These are phyloP conservation scores for Balakata baccata DNA, from an alignment of 345 rosid genomes.

Conservation along the genomic window DNA sequence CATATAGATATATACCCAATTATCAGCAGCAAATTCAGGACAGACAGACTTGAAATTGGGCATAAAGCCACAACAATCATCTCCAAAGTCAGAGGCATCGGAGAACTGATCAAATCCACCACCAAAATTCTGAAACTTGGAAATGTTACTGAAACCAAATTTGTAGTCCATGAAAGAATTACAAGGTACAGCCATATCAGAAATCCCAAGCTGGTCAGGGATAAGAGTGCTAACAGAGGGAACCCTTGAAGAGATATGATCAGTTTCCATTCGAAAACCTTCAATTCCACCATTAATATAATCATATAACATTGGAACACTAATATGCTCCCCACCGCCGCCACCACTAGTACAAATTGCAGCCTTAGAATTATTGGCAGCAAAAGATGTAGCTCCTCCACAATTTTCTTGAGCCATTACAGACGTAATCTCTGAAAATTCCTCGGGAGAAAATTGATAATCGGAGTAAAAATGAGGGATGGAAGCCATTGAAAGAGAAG, in stretches of 20 bases:
- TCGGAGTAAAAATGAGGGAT: constrained; percentile 44
- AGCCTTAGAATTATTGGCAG: constrained; percentile 6
- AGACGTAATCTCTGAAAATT: constrained; percentile 33
- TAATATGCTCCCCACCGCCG: constrained; percentile 14
- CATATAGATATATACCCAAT: constrained; percentile 36
- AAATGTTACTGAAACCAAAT: constrained; percentile 25
- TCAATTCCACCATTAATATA: constrained; percentile 5
- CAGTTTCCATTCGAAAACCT: constrained; percentile 23
- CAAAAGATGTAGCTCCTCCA: constrained; percentile 1
- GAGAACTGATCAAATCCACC: constrained; percentile 32
- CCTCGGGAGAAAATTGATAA: constrained; percentile 38
- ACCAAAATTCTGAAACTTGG: constrained; percentile 23
- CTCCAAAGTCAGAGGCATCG: constrained; percentile 39
- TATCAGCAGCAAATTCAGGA: constrained; percentile 31
- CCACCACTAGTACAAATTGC: background rate
- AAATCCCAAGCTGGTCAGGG: constrained; percentile 35
- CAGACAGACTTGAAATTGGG: constrained; percentile 46
- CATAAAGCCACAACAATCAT: constrained; percentile 44
- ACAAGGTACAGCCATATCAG: constrained; percentile 32
- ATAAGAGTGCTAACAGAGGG: constrained; percentile 10
- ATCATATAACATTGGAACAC: constrained; percentile 17
- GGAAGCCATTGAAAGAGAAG: constrained; percentile 42
- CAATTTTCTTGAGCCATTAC: constrained; percentile 18
- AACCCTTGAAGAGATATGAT: constrained; percentile 12
- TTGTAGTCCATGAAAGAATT: constrained; percentile 26